These are phyloP conservation scores for Aureobasidium vineae DNA, from an alignment of 2,329 filamentous ascomycete genomes.

Conservation along the genomic window DNA sequence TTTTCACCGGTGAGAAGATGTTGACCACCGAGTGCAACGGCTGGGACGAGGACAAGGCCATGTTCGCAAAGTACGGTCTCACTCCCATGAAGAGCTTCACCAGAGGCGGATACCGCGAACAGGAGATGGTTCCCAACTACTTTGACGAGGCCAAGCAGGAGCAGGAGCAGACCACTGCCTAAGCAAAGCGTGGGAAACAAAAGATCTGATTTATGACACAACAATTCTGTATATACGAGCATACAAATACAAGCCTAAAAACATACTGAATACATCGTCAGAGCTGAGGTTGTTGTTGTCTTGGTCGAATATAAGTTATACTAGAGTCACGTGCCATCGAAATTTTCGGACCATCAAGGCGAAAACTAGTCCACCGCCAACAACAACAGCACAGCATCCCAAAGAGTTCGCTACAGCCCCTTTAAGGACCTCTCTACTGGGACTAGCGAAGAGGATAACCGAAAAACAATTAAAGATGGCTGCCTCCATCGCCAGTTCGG, in stretches of 20 bases:
- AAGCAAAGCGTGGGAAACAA: neutral
- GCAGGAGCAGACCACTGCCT: conserved; percentile 8
- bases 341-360: conserved; percentile 21
- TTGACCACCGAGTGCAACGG: conserved; percentile 87
- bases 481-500: conserved; percentile 1
- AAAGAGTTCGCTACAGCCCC: neutral
- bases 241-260: neutral
- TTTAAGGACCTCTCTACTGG: too few species aligned
- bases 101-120: conserved; percentile 37
- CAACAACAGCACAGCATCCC: neutral
- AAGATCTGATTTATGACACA: neutral
- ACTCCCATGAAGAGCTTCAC: conserved; percentile 63
- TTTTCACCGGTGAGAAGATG: conserved; percentile 96
- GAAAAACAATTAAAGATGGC: neutral
- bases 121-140: conserved; percentile 22
- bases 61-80: conserved; percentile 82
- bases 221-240: conserved; percentile 8
- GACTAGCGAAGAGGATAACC: neutral
- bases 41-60: conserved; percentile 81
- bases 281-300: neutral
- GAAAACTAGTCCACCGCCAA: neutral
- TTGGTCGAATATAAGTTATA: neutral
- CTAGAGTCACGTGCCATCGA: conserved; percentile 9
- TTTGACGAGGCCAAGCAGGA: conserved; percentile 17
- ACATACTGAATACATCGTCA: neutral